phyloP scores from a whole-genome alignment of 106 monocot genomes.

The Cymbidium sinense region DNA sequence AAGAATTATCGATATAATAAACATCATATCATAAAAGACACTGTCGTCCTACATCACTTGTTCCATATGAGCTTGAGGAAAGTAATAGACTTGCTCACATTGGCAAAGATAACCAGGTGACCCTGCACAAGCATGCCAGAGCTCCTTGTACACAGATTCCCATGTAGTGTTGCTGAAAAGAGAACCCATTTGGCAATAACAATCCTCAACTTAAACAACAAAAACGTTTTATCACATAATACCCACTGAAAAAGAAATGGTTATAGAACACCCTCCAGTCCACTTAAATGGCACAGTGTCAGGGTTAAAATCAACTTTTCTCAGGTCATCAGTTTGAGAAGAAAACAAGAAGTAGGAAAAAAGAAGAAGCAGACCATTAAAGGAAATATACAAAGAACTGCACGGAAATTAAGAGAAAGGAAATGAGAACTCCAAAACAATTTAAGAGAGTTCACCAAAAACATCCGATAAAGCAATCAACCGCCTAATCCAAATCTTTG shows the following conservation, averaged over 20 bases:
- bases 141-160: conserved; percentile 51
- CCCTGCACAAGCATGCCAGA: conserved; percentile 84
- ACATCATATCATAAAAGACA: too few species aligned
- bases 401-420: background rate
- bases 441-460: too few species aligned
- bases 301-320: too few species aligned
- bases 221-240: background rate
- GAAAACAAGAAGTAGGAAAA: too few species aligned
- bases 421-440: too few species aligned
- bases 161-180: background rate
- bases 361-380: background rate
- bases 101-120: conserved; percentile 54
- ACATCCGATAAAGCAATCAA: background rate
- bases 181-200: background rate
- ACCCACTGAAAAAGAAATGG: too few species aligned
- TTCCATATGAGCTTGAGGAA: conserved; percentile 82
- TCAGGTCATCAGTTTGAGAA: too few species aligned
- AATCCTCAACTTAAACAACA: background rate
- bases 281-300: too few species aligned
- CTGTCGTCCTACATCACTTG: too few species aligned
- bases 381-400: background rate
- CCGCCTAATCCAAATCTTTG: background rate
- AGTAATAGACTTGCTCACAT: conserved; percentile 65
- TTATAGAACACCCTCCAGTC: too few species aligned
- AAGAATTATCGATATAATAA: too few species aligned